These are phyloP conservation scores for Cryptococcus jaspeensis DNA, from an alignment of 1,284 basidiomycete genomes.

Conservation along the genomic window DNA sequence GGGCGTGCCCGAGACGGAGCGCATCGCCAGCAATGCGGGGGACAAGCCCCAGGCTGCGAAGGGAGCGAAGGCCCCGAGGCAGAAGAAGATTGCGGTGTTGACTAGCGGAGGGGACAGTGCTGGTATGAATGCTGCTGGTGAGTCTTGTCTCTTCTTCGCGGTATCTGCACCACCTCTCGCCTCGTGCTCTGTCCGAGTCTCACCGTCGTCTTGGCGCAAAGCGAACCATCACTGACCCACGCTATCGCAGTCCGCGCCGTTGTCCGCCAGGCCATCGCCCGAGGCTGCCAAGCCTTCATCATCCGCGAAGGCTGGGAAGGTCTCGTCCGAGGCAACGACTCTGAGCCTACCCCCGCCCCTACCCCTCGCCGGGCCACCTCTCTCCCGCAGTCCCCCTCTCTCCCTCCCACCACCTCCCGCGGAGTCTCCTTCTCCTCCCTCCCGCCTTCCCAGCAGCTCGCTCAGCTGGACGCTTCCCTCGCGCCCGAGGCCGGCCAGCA, in stretches of 20 bases:
- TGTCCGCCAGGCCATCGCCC: slow-evolving; percentile 84
- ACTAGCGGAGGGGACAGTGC: slow-evolving; percentile 97
- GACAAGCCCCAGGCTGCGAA: not conserved
- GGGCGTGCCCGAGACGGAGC: slow-evolving; percentile 26
- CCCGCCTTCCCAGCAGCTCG: slow-evolving; percentile 38
- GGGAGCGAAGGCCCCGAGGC: slow-evolving; percentile 16
- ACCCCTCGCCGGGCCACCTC: slow-evolving; percentile 21
- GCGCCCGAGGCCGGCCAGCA: slow-evolving; percentile 8
- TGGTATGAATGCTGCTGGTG: slow-evolving; percentile 85
- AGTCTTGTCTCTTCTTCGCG: no score
- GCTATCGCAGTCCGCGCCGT: slow-evolving; percentile 69
- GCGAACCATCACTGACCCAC: not conserved
- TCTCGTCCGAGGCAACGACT: slow-evolving; percentile 62
- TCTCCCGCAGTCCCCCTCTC: slow-evolving; percentile 30
- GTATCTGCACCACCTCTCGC: not conserved
- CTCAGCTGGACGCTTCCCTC: slow-evolving; percentile 17
- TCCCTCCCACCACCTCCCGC: slow-evolving; percentile 20
- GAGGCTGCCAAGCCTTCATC: slow-evolving; percentile 89
- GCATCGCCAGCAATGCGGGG: no score
- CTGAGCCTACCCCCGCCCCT: slow-evolving; percentile 36
- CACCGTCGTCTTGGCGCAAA: not conserved
- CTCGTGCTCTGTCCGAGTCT: not conserved
- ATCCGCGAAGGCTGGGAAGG: slow-evolving; percentile 98
- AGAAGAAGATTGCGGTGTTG: slow-evolving; percentile 75
- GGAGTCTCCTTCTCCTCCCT: slow-evolving; percentile 39